phyloP scores from a whole-genome alignment of 2,329 filamentous ascomycete species.

The Fusarium sp. region DNA sequence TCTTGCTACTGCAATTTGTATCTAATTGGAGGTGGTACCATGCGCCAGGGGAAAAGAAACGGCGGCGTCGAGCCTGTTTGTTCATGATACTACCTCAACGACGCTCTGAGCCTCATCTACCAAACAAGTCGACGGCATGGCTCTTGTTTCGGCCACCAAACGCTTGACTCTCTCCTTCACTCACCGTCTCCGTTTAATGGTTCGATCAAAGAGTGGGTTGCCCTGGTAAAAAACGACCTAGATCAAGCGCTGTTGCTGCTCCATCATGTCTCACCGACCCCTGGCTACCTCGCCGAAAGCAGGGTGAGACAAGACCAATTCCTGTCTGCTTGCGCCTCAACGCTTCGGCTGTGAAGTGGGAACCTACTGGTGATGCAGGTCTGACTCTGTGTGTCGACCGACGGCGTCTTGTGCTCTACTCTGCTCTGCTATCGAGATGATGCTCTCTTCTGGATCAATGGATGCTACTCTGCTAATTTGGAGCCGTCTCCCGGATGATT shows the following conservation, averaged over 20 bases:
- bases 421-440: conserved; percentile 8
- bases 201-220: conserved; percentile 34
- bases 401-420: conserved; percentile 4
- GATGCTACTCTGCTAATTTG: not conserved
- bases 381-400: conserved; percentile 14
- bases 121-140: not conserved
- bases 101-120: conserved; percentile 16
- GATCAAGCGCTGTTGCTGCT: conserved; percentile 15
- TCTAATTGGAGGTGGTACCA: conserved; percentile 23
- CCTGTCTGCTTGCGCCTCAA: conserved; percentile 26
- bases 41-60: conserved; percentile 10
- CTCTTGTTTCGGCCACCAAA: conserved; percentile 18
- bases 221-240: conserved; percentile 27
- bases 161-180: conserved; percentile 16
- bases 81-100: conserved; percentile 26
- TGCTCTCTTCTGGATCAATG: not conserved
- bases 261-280: conserved; percentile 31
- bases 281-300: conserved; percentile 29
- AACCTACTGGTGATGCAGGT: conserved; percentile 18
- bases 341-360: conserved; percentile 8
- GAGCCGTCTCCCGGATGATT: conserved; percentile 2
- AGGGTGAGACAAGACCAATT: conserved; percentile 21
- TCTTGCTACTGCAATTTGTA: conserved; percentile 2
- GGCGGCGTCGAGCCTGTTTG: conserved; percentile 26
- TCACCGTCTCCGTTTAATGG: conserved; percentile 3